Evolutionary conservation across 1,284 basidiomycete genomes (phyloP), one percentile per base, ranked within the genome.

Genomic region (Boletus semigastroideus): DNA sequence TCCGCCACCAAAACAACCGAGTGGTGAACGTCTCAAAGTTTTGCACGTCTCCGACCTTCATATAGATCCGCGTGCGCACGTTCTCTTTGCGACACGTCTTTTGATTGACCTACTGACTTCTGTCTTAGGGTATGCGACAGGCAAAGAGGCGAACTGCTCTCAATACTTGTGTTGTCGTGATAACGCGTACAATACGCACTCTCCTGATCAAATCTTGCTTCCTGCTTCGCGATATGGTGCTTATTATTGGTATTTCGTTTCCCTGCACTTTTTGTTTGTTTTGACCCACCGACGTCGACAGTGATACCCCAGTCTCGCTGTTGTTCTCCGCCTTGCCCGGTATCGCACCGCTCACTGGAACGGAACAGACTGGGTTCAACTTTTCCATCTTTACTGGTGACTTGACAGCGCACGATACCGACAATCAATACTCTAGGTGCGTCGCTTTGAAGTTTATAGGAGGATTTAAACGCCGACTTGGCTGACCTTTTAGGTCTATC

Each of bases 11-110:
- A 82, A 77, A 62, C 72, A 74, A 59, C 75, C 78, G 3, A 86
- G 81, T 49, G 86, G 85, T 3, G 72, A 84, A 59, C 76, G 80
- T 42, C 70, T 91, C 45, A 88, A 87, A 57, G 83, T 91, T 7
- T 68, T 91, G 33, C 90, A 92, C 59, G 59, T 90, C 14, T 88
- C 85, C 0, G 90, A 91, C 61, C 74, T 87, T 51, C 90, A 92
- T 68, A 67, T 92, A 45, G 89, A 92, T 61, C 83, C 89, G 31
- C 74, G 79, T 84, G 61, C 48, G 78, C 67, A 34, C 11, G 6
- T 19, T 40, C 27, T 42, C 16, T 33, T 8, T n/a, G n/a, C 14
- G 13, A 33, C 11, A 14, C 12, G 4, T 17, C 8, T 28, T 3
- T 10, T 16, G 16, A 27, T 39, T 7, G 3, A 22, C 16, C 42